phyloP scores from a whole-genome alignment of 257 asterid genomes.

The Henckelia pumila region DNA sequence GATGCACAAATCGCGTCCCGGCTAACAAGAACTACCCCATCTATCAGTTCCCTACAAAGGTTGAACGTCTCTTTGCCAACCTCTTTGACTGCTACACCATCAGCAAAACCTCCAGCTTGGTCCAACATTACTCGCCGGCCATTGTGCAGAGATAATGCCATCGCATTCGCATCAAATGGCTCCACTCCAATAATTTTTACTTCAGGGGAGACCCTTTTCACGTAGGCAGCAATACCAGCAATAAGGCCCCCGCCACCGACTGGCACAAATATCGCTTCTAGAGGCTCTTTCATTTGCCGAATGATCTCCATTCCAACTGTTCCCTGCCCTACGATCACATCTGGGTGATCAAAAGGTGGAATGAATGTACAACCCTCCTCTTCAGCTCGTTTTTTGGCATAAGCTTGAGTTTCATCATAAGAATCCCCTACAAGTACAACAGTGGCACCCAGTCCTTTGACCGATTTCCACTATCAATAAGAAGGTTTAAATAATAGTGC shows the following conservation, averaged over 20 bases:
- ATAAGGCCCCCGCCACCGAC: conserved; percentile 98
- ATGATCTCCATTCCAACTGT: conserved; percentile 95
- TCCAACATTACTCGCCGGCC: conserved; percentile 74
- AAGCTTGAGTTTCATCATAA: conserved; percentile 88
- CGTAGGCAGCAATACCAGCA: conserved; percentile 95
- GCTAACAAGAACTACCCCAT: conserved; percentile 85
- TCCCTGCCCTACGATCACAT: conserved; percentile 86
- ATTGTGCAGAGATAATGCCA: conserved; percentile 86
- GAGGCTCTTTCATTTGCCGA: conserved; percentile 59
- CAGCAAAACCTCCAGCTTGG: conserved; percentile 96
- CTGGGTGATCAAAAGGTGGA: conserved; percentile 99
- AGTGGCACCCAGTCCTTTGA: conserved; percentile 80
- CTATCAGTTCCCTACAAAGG: conserved; percentile 73
- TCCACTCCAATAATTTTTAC: conserved; percentile 92
- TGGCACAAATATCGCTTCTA: conserved; percentile 90
- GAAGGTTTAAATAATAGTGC: conserved; percentile 1
- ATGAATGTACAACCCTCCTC: conserved; percentile 72
- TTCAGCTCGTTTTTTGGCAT: conserved; percentile 67
- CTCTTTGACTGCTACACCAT: conserved; percentile 96
- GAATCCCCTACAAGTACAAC: conserved; percentile 90
- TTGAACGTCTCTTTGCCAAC: conserved; percentile 90
- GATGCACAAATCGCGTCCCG: conserved; percentile 98
- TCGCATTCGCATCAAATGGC: conserved; percentile 88
- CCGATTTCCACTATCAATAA: conserved; percentile 70
- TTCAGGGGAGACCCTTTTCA: conserved; percentile 82